phyloP scores from a whole-genome alignment of 2,329 filamentous ascomycete genomes.

The Talaromyces sp. region DNA sequence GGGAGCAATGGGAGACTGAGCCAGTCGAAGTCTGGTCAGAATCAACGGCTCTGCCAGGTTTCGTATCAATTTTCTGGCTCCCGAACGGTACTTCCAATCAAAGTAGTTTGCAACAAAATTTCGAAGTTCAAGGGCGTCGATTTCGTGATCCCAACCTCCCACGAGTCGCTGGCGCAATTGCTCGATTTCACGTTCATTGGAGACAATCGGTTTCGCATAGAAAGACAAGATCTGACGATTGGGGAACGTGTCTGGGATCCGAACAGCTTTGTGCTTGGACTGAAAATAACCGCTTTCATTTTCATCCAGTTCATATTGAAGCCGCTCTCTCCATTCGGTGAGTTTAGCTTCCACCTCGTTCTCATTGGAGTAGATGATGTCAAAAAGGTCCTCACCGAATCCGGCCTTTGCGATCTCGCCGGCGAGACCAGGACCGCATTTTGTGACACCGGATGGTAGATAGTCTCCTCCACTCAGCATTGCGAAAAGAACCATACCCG shows the following conservation, averaged over 20 bases:
- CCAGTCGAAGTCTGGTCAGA: constrained; percentile 52
- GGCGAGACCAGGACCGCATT: constrained; percentile 82
- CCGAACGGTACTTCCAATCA: constrained; percentile 74
- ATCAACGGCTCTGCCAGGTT: constrained; percentile 75
- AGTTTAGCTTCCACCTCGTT: constrained; percentile 40
- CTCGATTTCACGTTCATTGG: constrained; percentile 55
- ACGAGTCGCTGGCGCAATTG: constrained; percentile 52
- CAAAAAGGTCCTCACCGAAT: constrained; percentile 69
- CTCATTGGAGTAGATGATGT: constrained; percentile 54
- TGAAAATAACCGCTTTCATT: constrained; percentile 82
- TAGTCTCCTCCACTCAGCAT: constrained; percentile 97
- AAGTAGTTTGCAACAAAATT: constrained; percentile 75
- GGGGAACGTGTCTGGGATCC: constrained; percentile 77
- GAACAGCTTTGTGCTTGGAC: constrained; percentile 67
- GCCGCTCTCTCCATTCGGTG: constrained; percentile 64
- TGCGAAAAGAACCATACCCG: constrained; percentile 91
- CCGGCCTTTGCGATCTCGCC: constrained; percentile 86
- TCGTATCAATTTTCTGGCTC: constrained; percentile 79
- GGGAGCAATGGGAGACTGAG: constrained; percentile 36
- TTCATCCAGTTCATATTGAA: constrained; percentile 72
- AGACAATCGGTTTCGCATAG: constrained; percentile 85
- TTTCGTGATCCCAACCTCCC: constrained; percentile 55
- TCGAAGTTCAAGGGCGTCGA: constrained; percentile 66
- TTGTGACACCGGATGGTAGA: constrained; percentile 77
- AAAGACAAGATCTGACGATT: constrained; percentile 73